phyloP scores from a whole-genome alignment of 352 stramenopile genomes.

The Phytopythium ostracodes region DNA sequence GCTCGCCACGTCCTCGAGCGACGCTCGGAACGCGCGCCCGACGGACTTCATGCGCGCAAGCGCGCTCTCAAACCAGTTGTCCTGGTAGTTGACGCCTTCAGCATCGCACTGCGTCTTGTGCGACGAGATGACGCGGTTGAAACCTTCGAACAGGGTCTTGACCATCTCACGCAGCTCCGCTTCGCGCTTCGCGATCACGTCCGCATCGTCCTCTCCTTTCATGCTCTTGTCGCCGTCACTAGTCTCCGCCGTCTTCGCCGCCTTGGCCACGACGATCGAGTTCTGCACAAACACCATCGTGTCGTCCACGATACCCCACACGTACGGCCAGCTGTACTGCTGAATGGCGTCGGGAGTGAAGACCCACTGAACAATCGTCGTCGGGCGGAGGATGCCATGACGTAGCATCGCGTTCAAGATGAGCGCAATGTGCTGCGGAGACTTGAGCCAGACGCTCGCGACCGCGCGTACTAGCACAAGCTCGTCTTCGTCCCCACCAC shows the following conservation, averaged over 20 bases:
- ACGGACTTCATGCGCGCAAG: conserved; percentile 70
- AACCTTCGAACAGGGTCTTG: conserved; percentile 56
- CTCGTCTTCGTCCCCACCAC: conserved; percentile 34
- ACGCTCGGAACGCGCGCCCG: conserved; percentile 49
- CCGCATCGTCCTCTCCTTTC: conserved; percentile 23
- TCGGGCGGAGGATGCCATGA: conserved; percentile 51
- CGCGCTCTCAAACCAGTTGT: conserved; percentile 81
- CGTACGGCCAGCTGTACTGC: conserved; percentile 88
- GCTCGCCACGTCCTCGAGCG: conserved; percentile 46
- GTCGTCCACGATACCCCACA: conserved; percentile 79
- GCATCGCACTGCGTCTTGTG: conserved; percentile 76
- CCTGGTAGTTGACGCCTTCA: conserved; percentile 64
- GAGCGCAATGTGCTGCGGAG: conserved; percentile 76
- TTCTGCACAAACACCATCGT: conserved; percentile 57
- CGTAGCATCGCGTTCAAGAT: conserved; percentile 82
- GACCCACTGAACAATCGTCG: conserved; percentile 77
- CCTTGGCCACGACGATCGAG: conserved; percentile 22
- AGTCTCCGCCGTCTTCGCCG: conserved; percentile 20
- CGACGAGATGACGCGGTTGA: conserved; percentile 66
- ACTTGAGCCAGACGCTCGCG: conserved; percentile 74
- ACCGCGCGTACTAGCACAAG: conserved; percentile 67
- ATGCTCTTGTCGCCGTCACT: conserved; percentile 49
- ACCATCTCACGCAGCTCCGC: conserved; percentile 50
- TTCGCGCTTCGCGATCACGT: conserved; percentile 33
- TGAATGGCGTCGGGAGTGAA: conserved; percentile 77